Conservation (phyloP, 1,284 basidiomycete species). For the Singerocomus inundabilis region DNA sequence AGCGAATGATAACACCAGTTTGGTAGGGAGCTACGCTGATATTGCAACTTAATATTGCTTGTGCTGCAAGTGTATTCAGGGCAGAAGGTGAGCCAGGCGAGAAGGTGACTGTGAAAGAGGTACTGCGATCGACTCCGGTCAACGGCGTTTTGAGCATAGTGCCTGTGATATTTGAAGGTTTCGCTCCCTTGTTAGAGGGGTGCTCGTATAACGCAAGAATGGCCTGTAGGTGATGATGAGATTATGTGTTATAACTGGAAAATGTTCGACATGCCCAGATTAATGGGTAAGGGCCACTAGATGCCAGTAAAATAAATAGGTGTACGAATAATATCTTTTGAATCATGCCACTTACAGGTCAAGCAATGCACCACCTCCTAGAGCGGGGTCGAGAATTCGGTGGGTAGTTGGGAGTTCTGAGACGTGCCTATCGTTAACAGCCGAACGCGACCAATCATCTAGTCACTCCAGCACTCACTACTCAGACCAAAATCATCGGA, state of each 20-base stretch:
- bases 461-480: slow-evolving; percentile 45
- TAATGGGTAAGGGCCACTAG: slow-evolving; percentile 78
- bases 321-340: not conserved
- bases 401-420: slow-evolving; percentile 66
- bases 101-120: slow-evolving; percentile 78
- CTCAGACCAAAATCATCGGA: slow-evolving; percentile 70
- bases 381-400: slow-evolving; percentile 74
- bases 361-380: slow-evolving; percentile 84
- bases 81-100: slow-evolving; percentile 36
- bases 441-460: not conserved
- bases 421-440: not conserved
- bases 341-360: slow-evolving; percentile 59
- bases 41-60: slow-evolving; percentile 66
- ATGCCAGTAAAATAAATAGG: slow-evolving; percentile 1
- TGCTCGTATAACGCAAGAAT: slow-evolving; percentile 81
- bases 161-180: slow-evolving; percentile 57
- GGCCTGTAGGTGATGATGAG: slow-evolving; percentile 43
- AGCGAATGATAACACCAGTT: slow-evolving; percentile 62
- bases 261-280: slow-evolving; percentile 58
- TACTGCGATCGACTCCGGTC: slow-evolving; percentile 80
- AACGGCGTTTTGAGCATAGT: slow-evolving; percentile 71
- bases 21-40: slow-evolving; percentile 47
- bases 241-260: not conserved
- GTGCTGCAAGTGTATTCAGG: slow-evolving; percentile 48
- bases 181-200: slow-evolving; percentile 57